Evolutionary conservation across 495 filamentous ascomycete species (phyloP), one percentile per base, ranked within the genome.

Genomic region (Diplogelasinospora grovesii): DNA sequence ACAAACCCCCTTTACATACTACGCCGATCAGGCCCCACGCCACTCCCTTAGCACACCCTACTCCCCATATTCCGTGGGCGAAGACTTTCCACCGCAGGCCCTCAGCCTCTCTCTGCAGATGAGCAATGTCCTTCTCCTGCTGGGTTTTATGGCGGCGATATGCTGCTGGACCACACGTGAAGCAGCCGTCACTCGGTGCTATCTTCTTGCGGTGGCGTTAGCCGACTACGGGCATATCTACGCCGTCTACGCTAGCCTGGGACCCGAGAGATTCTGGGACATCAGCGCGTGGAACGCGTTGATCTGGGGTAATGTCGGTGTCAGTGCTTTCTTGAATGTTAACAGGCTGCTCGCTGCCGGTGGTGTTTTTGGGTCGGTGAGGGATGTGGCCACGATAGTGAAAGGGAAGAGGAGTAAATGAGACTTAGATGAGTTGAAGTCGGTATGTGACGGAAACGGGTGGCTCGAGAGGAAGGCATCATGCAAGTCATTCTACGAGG

Each of bases 221-320:
- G 78, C 69, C 3, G 81, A 83, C 53, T 60, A 79, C 35, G 79
- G 79, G 2, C 81, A 85, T 51, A 41, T 83, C n/a, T 78, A 64
- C 45, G 73, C 70, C 14, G 70, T 65, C 1, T 77, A 70, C 39
- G 45, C 60, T 18, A 74, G 57, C 5, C 64, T 82, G 49, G 80
- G 78, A 3, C 52, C 47, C 39, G 60, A 65, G 0, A 43, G 58
- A 4, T 75, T 78, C 40, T 47, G 64, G 16, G 57, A 76, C 36
- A 45, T 73, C 1, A 44, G 35, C 4, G 45, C 40, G 2, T 85
- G 80, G 79, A 82, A 79, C 36, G 56, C 61, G 14, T 54, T 77
- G 53, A 65, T 71, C 1, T 79, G 73, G 74, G 79, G 78, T 1
- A 75, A 74, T 46, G 64, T 83, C 18, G 76, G 68, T 1, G 58